These are phyloP conservation scores for Penicillium hordei DNA, from an alignment of 2,329 filamentous ascomycete genomes.

Conservation along the genomic window DNA sequence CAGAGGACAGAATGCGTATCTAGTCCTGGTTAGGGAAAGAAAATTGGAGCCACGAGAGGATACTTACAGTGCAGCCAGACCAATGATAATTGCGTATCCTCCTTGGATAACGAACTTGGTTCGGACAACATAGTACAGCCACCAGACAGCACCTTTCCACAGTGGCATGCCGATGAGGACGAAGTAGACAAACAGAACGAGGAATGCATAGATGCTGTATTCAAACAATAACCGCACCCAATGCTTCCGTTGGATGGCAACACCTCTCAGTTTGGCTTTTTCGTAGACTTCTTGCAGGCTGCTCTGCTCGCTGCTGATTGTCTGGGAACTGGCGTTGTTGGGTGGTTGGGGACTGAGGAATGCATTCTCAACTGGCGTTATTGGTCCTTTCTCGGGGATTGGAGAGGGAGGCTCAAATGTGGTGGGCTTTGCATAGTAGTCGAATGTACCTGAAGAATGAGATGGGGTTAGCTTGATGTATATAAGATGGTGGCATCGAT, in stretches of 20 bases:
- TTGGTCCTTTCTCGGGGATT: slow-evolving; percentile 15
- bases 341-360: slow-evolving; percentile 8
- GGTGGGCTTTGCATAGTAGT: slow-evolving; percentile 3
- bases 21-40: no score
- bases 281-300: slow-evolving; percentile 21
- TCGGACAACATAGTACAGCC: slow-evolving; percentile 44
- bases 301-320: slow-evolving; percentile 9
- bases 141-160: slow-evolving; percentile 49
- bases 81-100: no score
- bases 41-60: no score
- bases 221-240: slow-evolving; percentile 41
- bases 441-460: neutral
- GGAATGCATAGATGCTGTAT: slow-evolving; percentile 39
- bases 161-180: slow-evolving; percentile 49
- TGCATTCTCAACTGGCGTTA: slow-evolving; percentile 16
- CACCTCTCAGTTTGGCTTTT: slow-evolving; percentile 21
- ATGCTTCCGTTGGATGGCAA: slow-evolving; percentile 29
- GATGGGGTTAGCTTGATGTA: neutral
- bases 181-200: slow-evolving; percentile 46
- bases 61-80: no score
- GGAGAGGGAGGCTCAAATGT: slow-evolving; percentile 5
- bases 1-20: no score
- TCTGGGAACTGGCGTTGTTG: slow-evolving; percentile 9
- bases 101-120: slow-evolving; percentile 33
- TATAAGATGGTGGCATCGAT: neutral